These are phyloP conservation scores for Coemansia sp. DNA, from an alignment of 192 early-diverging fungal species.

Conservation along the genomic window DNA sequence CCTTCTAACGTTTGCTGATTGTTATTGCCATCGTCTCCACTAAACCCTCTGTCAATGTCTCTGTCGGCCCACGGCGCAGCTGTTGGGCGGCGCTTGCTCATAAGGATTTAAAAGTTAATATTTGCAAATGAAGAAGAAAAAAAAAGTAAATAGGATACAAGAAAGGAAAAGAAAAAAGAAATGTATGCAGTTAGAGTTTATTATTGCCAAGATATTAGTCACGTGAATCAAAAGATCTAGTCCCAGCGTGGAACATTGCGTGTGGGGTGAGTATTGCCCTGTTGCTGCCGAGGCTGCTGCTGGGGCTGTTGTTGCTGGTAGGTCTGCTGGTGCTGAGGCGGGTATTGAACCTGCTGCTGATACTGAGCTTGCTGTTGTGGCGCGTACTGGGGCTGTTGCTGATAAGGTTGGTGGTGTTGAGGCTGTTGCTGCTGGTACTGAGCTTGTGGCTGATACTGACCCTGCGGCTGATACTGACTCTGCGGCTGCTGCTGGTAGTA, in stretches of 20 bases:
- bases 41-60: conserved; percentile 4
- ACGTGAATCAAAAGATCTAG: conserved; percentile 12
- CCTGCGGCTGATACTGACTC: neutral
- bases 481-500: neutral
- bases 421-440: neutral
- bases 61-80: conserved; percentile 19
- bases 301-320: conserved; percentile 5
- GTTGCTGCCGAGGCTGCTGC: neutral
- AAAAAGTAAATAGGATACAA: neutral
- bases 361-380: conserved; percentile 10
- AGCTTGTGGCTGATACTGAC: neutral
- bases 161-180: conserved; percentile 6
- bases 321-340: neutral
- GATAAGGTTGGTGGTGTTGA: neutral
- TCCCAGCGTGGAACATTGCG: conserved; percentile 48
- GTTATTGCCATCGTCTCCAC: neutral
- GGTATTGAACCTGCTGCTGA: neutral
- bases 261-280: conserved; percentile 1
- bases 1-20: neutral
- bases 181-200: neutral
- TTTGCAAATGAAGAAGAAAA: neutral
- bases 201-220: conserved; percentile 2
- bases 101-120: neutral
- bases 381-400: conserved; percentile 7
- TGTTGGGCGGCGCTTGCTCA: conserved; percentile 42